Evolutionary conservation across 169 alveolate genomes (phyloP), one percentile per base, ranked within the genome.

Genomic region (Eimeria acervulina): DNA sequence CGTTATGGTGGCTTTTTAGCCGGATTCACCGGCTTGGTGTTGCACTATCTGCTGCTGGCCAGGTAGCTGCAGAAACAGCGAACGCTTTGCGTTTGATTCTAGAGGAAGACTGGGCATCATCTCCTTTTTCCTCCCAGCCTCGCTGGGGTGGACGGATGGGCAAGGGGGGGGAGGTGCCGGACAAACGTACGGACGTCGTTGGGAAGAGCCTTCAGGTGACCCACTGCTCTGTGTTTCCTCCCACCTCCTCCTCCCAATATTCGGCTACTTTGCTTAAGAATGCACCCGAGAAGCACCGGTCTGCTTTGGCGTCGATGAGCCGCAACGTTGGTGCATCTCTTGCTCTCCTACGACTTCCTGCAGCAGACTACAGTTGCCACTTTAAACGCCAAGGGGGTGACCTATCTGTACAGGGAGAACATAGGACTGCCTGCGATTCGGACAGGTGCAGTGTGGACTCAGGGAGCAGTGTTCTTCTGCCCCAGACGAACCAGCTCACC

Each of bases 21-120:
- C 93, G 81, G 61, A 44, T 61, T 0, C 2, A 87, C 80, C 80
- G 42, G 52, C 93, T 87, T 21, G 63, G 63, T 8, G 26, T 15
- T 38, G 83, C 40, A 1, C 12, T 87, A 23, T 55, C 83, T 40
- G 81, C 93, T 55, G 81, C 93, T 87, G 59, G 38, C 12, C 81
- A n/a, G 59, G 93, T 61, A 28, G 78, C 63, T 28, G 31, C 36
- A 38, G 93, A 6, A 26, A 44, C 93, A 33, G 83, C 83, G 13
- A 59, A 55, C 81, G 81, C 93, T 10, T 23, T 87, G 66, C 38
- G 93, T 78, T 36, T 42, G 28, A 59, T 51, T 52, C 36, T 85
- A 68, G 93, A 85, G 26, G 93, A 85, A 38, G 93, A 85, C 78
- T 85, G 93, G 93, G 93, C 93, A 31, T 59, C 36, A 28, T 85